These are phyloP conservation scores for Blastobotrys muscicola DNA, from an alignment of 805 yeast genomes.

Conservation along the genomic window DNA sequence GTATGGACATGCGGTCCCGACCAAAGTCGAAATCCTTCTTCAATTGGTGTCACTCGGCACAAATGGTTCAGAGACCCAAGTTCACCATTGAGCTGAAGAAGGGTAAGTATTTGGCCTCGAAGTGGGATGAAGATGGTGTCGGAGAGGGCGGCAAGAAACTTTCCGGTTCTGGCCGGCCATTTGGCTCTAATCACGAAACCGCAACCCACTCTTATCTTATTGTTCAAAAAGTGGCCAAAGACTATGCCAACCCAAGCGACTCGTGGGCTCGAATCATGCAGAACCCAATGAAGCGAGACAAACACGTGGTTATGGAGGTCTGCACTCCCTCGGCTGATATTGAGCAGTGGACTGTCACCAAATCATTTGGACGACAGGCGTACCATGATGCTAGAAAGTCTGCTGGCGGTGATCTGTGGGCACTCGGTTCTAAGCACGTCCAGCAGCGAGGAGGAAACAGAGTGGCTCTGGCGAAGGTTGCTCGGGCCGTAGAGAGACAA, in stretches of 20 bases:
- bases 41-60: conserved; percentile 67
- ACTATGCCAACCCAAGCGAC: conserved; percentile 18
- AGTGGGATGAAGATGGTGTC: conserved; percentile 54
- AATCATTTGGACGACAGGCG: conserved; percentile 58
- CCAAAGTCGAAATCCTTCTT: conserved; percentile 25
- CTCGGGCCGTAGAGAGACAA: not conserved
- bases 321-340: conserved; percentile 73
- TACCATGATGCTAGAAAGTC: conserved; percentile 90
- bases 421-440: conserved; percentile 51
- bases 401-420: conserved; percentile 82
- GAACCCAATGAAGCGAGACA: conserved; percentile 67
- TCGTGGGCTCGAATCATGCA: conserved; percentile 62
- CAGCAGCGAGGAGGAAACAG: conserved; percentile 25
- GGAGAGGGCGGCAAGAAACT: conserved; percentile 40
- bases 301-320: conserved; percentile 69
- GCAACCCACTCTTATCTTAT: conserved; percentile 70
- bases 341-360: conserved; percentile 83
- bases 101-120: conserved; percentile 63
- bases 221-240: conserved; percentile 39
- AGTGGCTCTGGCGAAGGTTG: conserved; percentile 7
- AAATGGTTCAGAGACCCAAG: conserved; percentile 65
- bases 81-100: conserved; percentile 76
- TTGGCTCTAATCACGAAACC: conserved; percentile 58
- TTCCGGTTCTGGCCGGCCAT: conserved; percentile 71
- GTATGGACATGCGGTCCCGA: conserved; percentile 33